phyloP scores from a whole-genome alignment of 345 rosid genomes.

The Aegle marmelos region DNA sequence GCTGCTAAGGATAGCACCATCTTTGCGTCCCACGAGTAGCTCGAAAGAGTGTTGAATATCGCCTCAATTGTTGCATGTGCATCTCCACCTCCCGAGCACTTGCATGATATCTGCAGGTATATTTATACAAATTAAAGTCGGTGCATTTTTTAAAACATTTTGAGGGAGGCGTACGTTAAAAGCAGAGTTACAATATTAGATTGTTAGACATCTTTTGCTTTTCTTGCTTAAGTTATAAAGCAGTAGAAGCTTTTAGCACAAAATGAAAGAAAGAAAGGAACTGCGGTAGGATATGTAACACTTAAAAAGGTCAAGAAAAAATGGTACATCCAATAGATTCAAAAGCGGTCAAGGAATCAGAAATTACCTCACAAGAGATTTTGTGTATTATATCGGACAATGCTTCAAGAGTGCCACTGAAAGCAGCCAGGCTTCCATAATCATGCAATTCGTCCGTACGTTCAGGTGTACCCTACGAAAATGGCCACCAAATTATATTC shows the following conservation, averaged over 20 bases:
- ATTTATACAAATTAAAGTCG: background rate
- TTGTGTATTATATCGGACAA: conserved; percentile 32
- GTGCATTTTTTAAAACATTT: background rate
- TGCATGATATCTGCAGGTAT: conserved; percentile 37
- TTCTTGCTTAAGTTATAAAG: background rate
- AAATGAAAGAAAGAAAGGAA: background rate
- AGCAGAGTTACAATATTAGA: too few species aligned
- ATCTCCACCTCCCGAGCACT: conserved; percentile 46
- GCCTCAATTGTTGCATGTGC: conserved; percentile 38
- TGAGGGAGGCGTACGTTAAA: too few species aligned
- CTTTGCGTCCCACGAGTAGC: conserved; percentile 52
- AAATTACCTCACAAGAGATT: conserved; percentile 43
- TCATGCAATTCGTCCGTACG: conserved; percentile 16
- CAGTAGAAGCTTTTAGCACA: background rate
- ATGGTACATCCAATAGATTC: background rate
- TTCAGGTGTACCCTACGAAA: conserved; percentile 24
- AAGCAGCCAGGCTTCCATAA: conserved; percentile 3
- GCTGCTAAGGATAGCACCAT: conserved; percentile 48
- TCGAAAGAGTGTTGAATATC: conserved; percentile 34
- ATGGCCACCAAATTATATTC: background rate
- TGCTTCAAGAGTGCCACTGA: conserved; percentile 29
- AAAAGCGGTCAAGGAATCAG: background rate
- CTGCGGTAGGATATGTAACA: background rate
- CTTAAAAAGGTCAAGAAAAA: background rate
- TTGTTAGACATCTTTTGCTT: background rate